Evolutionary conservation across 306 rosid species (phyloP).

Genomic region (Sicyos baderoa): DNA sequence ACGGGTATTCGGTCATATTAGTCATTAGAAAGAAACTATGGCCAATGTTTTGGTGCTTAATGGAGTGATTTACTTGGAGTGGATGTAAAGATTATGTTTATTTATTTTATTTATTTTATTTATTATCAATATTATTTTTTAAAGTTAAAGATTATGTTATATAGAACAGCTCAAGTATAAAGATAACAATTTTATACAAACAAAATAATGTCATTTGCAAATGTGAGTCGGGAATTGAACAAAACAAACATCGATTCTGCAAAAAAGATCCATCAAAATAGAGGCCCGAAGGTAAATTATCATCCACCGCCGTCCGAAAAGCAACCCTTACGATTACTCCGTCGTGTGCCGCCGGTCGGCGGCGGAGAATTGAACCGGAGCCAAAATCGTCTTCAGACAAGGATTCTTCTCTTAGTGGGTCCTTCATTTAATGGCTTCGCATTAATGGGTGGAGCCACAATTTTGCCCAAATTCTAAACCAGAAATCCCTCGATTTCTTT

Average conservation of each 20-base stretch:
- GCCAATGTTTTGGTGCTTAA: no score
- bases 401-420: not conserved
- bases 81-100: no score
- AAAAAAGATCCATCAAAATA: not conserved
- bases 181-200: not conserved
- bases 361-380: not conserved
- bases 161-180: not conserved
- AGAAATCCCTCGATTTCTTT: not conserved
- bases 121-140: no score
- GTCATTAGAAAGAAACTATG: no score
- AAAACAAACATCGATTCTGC: no score
- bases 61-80: no score
- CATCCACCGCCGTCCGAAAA: not conserved
- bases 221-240: no score
- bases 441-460: not conserved
- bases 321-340: not conserved
- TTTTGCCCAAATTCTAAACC: slow-evolving; percentile 1
- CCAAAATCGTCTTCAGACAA: not conserved
- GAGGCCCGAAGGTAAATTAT: not conserved
- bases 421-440: not conserved
- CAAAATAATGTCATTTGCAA: not conserved
- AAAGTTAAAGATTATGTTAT: not conserved
- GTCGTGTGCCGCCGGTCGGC: not conserved
- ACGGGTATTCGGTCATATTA: no score
- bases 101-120: no score